Evolutionary conservation across 768 basidiomycete species (phyloP), one percentile per base, ranked within the genome.

Genomic region (Mycena crocata): DNA sequence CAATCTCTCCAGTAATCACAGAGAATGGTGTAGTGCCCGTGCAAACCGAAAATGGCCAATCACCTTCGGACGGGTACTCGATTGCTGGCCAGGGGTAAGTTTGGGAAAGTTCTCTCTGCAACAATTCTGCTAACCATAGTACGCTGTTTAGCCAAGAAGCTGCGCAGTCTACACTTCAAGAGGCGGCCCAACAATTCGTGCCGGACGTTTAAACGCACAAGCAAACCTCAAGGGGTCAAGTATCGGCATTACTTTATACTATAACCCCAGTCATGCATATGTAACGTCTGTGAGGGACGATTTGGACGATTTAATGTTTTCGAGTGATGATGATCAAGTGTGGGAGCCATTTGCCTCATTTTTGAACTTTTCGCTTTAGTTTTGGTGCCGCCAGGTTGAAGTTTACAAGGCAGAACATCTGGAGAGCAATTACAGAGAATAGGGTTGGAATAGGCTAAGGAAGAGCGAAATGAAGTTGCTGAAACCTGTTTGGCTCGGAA

Each of bases 21-120:
- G 77, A 79, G 9, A 85, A 81, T 0, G 69, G 75, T 9, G 68
- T 73, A 28, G 76, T 78, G 35, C 64, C 75, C 8, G 76, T 62
- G 30, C 71, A 72, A 19, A 76, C 76, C 44, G 75, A 76, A 23
- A 84, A 84, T 6, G 87, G 86, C 9, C 57, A 80, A n/a, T 87
- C 89, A 4, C 90, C 90, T 30, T 87, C 89, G 61, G 90, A 91
- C 76, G 90, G 90, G 74, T 91, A 91, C 71, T 80, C 81, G 39
- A 79, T 71, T 57, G 77, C 80, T 39, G 83, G 81, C 17, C 57
- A 72, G 66, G 82, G 79, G 84, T 85, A 70, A 54, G 83, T 71
- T 30, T n/a, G n/a, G n/a, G 23, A 26, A 50, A 10, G 21, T 1
- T 26, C 17, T 52, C 24, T 55, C 39, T 23, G 23, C 28, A 37